These are phyloP conservation scores for Fusarium compactum DNA, from an alignment of 2,329 filamentous ascomycete species.

Conservation along the genomic window DNA sequence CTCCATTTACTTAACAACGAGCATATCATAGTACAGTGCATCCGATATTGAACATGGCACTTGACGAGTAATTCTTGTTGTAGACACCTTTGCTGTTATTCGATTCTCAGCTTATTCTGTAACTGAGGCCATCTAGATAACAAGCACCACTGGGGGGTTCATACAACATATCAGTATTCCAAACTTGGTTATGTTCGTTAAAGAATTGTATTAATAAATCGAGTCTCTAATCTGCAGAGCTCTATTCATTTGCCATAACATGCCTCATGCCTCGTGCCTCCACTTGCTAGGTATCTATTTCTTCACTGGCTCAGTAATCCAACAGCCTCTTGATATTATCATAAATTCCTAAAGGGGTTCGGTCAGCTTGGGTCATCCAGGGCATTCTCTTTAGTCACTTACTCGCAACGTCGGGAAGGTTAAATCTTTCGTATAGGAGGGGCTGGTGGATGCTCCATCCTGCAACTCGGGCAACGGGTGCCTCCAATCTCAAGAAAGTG, in stretches of 20 bases:
- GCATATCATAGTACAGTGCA: background rate
- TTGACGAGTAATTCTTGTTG: background rate
- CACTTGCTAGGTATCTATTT: background rate
- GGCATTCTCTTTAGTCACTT: constrained; percentile 58
- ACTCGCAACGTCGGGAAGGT: constrained; percentile 89
- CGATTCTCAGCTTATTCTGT: background rate
- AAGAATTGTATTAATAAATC: background rate
- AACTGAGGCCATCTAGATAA: too few species aligned
- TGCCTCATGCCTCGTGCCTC: background rate
- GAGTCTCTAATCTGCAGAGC: constrained; percentile 8
- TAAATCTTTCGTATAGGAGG: constrained; percentile 81
- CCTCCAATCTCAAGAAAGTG: constrained; percentile 86
- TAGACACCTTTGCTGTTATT: background rate
- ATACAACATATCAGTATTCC: background rate
- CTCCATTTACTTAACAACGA: background rate
- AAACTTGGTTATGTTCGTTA: background rate
- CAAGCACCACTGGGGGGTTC: background rate
- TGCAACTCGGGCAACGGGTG: constrained; percentile 84
- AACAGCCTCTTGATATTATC: constrained; percentile 76
- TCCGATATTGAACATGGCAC: background rate
- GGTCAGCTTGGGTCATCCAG: constrained; percentile 16
- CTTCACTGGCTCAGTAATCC: constrained; percentile 64
- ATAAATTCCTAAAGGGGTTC: constrained; percentile 68
- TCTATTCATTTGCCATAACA: background rate
- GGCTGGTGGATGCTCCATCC: constrained; percentile 92